Evolutionary conservation across 805 yeast genomes (phyloP).

Genomic region (Kodamaea sagamina): DNA sequence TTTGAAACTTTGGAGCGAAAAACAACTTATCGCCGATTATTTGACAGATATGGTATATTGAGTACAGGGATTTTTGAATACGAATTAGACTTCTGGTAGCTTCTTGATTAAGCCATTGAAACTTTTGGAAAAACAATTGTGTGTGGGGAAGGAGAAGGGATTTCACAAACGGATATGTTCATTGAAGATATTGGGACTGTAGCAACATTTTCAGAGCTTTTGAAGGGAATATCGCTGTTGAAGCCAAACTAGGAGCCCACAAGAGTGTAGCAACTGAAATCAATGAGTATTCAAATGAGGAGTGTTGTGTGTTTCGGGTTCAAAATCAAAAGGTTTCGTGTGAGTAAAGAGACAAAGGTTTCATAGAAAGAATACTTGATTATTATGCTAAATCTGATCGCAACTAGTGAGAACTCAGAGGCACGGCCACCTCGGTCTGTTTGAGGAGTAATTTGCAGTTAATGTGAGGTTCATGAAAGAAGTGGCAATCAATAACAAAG

Average conservation of each 20-base stretch:
- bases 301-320: constrained; percentile 4
- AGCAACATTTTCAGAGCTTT: background rate
- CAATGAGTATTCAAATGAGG: constrained; percentile 9
- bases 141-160: too few relatives aligned
- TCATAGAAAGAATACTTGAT: background rate
- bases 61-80: background rate
- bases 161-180: constrained; percentile 2
- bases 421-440: background rate
- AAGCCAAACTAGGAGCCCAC: background rate
- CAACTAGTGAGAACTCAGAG: background rate
- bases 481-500: background rate
- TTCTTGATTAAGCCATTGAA: background rate
- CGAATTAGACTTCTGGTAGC: constrained; percentile 3
- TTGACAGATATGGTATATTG: background rate
- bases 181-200: background rate
- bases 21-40: too few relatives aligned
- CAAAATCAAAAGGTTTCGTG: constrained; percentile 1
- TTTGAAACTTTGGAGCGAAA: too few relatives aligned
- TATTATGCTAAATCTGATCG: background rate
- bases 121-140: background rate
- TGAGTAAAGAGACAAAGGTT: background rate
- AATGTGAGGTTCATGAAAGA: background rate
- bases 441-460: background rate
- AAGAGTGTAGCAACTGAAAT: background rate
- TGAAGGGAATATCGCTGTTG: background rate